phyloP scores from a whole-genome alignment of 371 early-diverging fungal species.

The Batkoa obscura region DNA sequence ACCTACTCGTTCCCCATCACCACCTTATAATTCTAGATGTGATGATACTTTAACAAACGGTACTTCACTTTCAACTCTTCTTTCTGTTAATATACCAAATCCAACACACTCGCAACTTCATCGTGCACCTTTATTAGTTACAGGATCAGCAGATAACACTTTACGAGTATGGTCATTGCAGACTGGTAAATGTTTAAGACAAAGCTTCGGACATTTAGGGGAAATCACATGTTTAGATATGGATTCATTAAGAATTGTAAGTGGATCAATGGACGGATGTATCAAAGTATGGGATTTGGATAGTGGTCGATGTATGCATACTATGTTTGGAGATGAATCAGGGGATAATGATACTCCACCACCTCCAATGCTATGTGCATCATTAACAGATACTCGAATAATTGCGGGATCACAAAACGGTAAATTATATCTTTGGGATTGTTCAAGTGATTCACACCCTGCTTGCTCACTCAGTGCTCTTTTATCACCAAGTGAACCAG shows the following conservation, averaged over 20 bases:
- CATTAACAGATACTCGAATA: slow-evolving; percentile 70
- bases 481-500: neutral
- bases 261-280: slow-evolving; percentile 73
- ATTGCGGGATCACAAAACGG: slow-evolving; percentile 73
- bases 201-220: slow-evolving; percentile 77
- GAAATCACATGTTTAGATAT: slow-evolving; percentile 79
- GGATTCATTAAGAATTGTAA: slow-evolving; percentile 76
- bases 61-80: slow-evolving; percentile 8
- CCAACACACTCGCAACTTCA: neutral
- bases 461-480: neutral
- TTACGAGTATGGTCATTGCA: slow-evolving; percentile 69
- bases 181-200: slow-evolving; percentile 57
- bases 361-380: slow-evolving; percentile 27
- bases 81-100: slow-evolving; percentile 9
- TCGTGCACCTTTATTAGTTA: slow-evolving; percentile 38
- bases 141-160: slow-evolving; percentile 76
- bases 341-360: slow-evolving; percentile 24
- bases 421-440: slow-evolving; percentile 62
- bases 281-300: slow-evolving; percentile 93
- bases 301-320: slow-evolving; percentile 56
- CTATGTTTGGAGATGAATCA: slow-evolving; percentile 39
- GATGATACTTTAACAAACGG: slow-evolving; percentile 2
- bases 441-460: slow-evolving; percentile 9
- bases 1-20: slow-evolving; percentile 4
- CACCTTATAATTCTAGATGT: slow-evolving; percentile 8